phyloP scores from a whole-genome alignment of 2,329 filamentous ascomycete species.

The Diplodia intermedia region DNA sequence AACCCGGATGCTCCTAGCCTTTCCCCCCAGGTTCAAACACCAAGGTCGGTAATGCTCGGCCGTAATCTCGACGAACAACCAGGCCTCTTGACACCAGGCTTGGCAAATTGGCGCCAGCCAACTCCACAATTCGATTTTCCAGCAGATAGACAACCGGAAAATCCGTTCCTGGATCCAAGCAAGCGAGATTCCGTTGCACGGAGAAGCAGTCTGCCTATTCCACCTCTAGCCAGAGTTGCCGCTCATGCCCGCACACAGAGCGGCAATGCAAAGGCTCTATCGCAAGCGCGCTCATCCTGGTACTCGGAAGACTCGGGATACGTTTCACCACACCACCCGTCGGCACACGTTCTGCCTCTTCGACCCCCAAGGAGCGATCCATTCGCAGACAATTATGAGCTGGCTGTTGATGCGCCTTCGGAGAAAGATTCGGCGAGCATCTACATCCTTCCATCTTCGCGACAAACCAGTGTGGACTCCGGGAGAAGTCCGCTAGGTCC shows the following conservation, averaged over 20 bases:
- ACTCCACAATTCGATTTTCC: slow-evolving; percentile 23
- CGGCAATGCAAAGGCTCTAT: background rate
- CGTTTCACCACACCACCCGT: slow-evolving; percentile 18
- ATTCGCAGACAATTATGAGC: background rate
- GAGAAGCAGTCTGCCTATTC: background rate
- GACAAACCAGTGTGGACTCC: slow-evolving; percentile 11
- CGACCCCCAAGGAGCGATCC: slow-evolving; percentile 9
- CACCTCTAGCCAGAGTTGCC: slow-evolving; percentile 12
- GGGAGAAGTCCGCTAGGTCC: slow-evolving; percentile 7
- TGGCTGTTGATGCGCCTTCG: background rate
- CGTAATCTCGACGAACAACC: background rate
- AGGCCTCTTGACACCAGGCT: slow-evolving; percentile 9
- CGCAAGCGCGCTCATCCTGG: slow-evolving; percentile 16
- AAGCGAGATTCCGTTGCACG: slow-evolving; percentile 5
- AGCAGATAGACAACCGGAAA: background rate
- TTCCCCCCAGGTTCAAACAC: slow-evolving; percentile 4
- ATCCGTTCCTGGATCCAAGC: slow-evolving; percentile 24
- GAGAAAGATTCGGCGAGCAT: slow-evolving; percentile 22
- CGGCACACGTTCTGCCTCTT: slow-evolving; percentile 20
- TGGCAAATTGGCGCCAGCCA: slow-evolving; percentile 14
- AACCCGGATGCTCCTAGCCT: slow-evolving; percentile 15
- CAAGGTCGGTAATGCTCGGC: background rate
- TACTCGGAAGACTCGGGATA: slow-evolving; percentile 26
- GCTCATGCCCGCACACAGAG: slow-evolving; percentile 12
- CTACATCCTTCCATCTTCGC: slow-evolving; percentile 22